Evolutionary conservation across 2,329 filamentous ascomycete genomes (phyloP).

Genomic region (Fonsecaea pedrosoi): DNA sequence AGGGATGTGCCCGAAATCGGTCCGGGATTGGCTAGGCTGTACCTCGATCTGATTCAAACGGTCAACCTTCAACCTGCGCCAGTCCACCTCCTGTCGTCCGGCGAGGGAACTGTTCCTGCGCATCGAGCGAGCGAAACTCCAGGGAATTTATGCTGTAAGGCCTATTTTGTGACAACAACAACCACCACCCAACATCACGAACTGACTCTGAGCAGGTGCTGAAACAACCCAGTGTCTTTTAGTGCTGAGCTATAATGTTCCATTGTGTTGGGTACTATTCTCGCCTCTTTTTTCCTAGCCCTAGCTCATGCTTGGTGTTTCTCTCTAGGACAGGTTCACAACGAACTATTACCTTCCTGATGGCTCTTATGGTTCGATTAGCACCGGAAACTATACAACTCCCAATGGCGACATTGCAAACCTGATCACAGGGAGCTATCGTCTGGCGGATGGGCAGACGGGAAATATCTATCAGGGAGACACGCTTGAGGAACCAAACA

Average conservation of each 20-base stretch:
- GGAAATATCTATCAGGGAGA: constrained; percentile 55
- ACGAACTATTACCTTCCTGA: constrained; percentile 58
- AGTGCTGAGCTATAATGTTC: constrained; percentile 49
- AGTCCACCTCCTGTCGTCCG: background rate
- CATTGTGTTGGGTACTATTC: constrained; percentile 55
- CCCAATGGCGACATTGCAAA: constrained; percentile 49
- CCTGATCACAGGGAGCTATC: constrained; percentile 54
- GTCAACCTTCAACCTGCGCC: constrained; percentile 26
- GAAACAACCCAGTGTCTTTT: constrained; percentile 52
- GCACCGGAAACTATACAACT: constrained; percentile 52
- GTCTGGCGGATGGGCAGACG: constrained; percentile 45
- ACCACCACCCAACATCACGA: background rate
- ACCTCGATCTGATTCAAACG: constrained; percentile 44
- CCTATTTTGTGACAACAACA: background rate
- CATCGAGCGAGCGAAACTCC: constrained; percentile 15
- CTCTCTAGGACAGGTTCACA: constrained; percentile 55
- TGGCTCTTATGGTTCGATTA: constrained; percentile 56
- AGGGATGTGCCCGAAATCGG: constrained; percentile 42
- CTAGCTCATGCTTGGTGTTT: background rate
- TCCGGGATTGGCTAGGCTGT: constrained; percentile 43
- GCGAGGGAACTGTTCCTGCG: background rate
- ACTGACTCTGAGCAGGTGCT: constrained; percentile 37
- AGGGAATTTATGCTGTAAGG: constrained; percentile 40
- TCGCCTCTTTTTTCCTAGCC: background rate
- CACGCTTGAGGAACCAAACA: constrained; percentile 51